These are phyloP conservation scores for Xylaria polymorpha DNA, from an alignment of 2,329 filamentous ascomycete species.

Conservation along the genomic window DNA sequence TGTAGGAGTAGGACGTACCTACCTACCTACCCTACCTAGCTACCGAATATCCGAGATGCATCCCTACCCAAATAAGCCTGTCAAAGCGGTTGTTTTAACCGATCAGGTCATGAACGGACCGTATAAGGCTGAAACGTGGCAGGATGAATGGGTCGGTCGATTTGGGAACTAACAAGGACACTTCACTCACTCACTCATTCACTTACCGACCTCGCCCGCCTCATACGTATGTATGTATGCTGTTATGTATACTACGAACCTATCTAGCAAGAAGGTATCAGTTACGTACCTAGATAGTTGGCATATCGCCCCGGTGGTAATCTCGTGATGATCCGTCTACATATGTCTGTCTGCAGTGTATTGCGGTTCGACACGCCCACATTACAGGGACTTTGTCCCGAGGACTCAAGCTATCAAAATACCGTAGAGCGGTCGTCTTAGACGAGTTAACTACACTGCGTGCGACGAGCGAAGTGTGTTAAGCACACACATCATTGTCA, in stretches of 20 bases:
- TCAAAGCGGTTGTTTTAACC: neutral
- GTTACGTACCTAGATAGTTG: no score
- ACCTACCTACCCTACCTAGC: neutral
- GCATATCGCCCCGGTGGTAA: no score
- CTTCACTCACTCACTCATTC: neutral
- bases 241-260: neutral
- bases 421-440: no score
- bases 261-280: no score
- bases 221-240: neutral
- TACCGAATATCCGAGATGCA: neutral
- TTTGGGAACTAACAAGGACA: neutral
- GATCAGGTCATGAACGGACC: no score
- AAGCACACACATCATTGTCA: neutral
- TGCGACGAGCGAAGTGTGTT: neutral
- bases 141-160: neutral
- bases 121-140: no score
- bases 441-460: no score
- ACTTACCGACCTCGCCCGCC: neutral
- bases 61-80: neutral
- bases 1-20: neutral
- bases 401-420: no score
- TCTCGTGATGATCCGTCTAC: no score
- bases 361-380: no score
- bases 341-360: no score
- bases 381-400: no score